phyloP scores from a whole-genome alignment of 177 flowering plant species.

The Vitis hybrid region DNA sequence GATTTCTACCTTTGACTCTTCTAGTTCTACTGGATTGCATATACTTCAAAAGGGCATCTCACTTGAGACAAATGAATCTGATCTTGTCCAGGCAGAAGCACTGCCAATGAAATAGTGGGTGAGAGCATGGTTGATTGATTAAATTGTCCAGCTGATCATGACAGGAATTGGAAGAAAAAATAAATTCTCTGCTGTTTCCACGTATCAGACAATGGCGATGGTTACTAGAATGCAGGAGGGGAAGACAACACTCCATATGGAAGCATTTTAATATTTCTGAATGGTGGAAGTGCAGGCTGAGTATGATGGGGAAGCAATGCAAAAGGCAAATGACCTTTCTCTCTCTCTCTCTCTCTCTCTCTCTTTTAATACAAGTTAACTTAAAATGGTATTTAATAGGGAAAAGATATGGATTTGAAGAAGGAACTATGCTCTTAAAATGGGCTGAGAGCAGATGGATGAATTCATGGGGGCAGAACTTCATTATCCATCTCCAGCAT shows the following conservation, averaged over 20 bases:
- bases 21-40: conserved; percentile 40
- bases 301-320: conserved; percentile 55
- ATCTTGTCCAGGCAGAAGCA: conserved; percentile 48
- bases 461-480: no score
- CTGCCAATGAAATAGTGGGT: conserved; percentile 48
- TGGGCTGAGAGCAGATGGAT: no score
- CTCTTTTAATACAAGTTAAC: no score
- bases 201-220: conserved; percentile 65
- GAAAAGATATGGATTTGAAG: no score
- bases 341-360: no score
- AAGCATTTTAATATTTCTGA: conserved; percentile 50
- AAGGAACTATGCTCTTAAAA: no score
- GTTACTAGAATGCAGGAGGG: conserved; percentile 62
- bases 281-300: conserved; percentile 68
- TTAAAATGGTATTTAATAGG: no score
- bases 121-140: conserved; percentile 40
- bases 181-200: conserved; percentile 45
- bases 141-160: conserved; percentile 49
- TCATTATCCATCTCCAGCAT: no score
- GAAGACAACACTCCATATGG: conserved; percentile 61
- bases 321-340: conserved; percentile 38
- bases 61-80: conserved; percentile 80
- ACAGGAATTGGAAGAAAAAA: conserved; percentile 54
- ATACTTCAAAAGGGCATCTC: conserved; percentile 59
- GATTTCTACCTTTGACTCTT: conserved; percentile 16